Base-by-base conservation (phyloP, 2,329 filamentous ascomycete species). In the Alternaria infectoria region DNA sequence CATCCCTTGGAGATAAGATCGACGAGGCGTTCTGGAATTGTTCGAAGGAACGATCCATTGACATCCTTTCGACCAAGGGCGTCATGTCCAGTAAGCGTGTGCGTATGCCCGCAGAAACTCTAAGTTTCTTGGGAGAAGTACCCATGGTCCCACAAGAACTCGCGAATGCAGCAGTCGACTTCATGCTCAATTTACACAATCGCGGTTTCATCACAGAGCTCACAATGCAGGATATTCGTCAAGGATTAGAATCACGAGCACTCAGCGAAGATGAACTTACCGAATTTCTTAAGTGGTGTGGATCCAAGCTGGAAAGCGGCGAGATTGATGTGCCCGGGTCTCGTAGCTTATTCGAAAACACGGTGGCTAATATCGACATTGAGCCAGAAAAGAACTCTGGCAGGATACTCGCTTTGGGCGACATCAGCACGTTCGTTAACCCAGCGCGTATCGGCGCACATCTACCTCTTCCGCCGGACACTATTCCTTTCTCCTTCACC, bases 1-100 rank as follows among this genome's bases (percentile, higher is more conserved):
- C 87, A 1, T 87, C 92, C 64, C 91, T 98, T 19, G 93, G 93
- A 0, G 89, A 93, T 74, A 91, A 93, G 65, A 93, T 99, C 57
- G 94, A 97, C 74, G 93, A 97, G 80, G 92, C 93, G 0, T 99
- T 99, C 77, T 99, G 96, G 96, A 96, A 89, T 36, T 94, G 93
- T 66, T 96, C 92, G 74, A 91, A 90, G 67, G 89, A 93, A 3
- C 70, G 73, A 10, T 90, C 88, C 0, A 93, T 98, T 61, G 94
- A 97, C 74, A 87, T 97, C 7, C 89, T 96, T 68, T 97, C 94
- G 2, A 97, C 91, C 19, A 89, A 90, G 62, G 96, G 96, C 59
- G 90, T 99, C 7, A 84, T 97, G 57, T 88, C 91, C n/a, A 96
- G 92, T 36, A 88, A 91, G 12, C 87, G 91, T 69, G 93, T 97